Evolutionary conservation across 1,139 yeast genomes (phyloP).

Genomic region (Sugiyamaella paludigena): DNA sequence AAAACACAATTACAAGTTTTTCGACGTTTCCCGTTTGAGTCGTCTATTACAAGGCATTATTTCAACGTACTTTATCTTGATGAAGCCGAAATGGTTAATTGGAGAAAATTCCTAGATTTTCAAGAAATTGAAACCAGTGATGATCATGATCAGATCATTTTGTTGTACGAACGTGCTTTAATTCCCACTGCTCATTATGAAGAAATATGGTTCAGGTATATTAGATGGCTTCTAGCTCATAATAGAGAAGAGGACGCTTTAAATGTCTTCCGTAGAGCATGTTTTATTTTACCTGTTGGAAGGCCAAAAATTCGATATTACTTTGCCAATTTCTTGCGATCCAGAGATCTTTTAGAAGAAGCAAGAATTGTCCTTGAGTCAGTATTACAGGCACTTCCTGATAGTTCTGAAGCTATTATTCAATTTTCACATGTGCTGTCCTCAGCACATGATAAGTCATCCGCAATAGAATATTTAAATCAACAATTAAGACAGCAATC

Average conservation of each 20-base stretch:
- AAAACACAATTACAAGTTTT: conserved; percentile 59
- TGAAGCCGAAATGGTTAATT: conserved; percentile 49
- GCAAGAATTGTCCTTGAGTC: conserved; percentile 33
- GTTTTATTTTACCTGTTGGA: conserved; percentile 35
- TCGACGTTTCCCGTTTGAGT: conserved; percentile 60
- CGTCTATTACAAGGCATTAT: conserved; percentile 51
- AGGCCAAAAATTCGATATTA: conserved; percentile 35
- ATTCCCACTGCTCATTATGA: conserved; percentile 53
- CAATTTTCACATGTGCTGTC: conserved; percentile 6
- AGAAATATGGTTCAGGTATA: conserved; percentile 60
- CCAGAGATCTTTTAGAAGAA: conserved; percentile 29
- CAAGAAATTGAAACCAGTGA: conserved; percentile 40
- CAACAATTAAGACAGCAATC: background rate
- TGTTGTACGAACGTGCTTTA: conserved; percentile 51
- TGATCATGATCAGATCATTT: conserved; percentile 35
- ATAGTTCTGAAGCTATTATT: conserved; percentile 32
- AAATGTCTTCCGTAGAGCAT: conserved; percentile 33
- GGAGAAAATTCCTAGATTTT: conserved; percentile 62
- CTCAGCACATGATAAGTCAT: conserved; percentile 2
- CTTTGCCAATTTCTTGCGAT: conserved; percentile 36
- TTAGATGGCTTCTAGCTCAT: conserved; percentile 43
- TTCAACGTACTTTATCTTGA: conserved; percentile 47
- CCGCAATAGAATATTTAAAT: conserved; percentile 3
- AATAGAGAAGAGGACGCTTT: conserved; percentile 24
- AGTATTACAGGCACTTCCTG: conserved; percentile 33